Evolutionary conservation across 1,284 basidiomycete species (phyloP).

Genomic region (Waitea zeae): DNA sequence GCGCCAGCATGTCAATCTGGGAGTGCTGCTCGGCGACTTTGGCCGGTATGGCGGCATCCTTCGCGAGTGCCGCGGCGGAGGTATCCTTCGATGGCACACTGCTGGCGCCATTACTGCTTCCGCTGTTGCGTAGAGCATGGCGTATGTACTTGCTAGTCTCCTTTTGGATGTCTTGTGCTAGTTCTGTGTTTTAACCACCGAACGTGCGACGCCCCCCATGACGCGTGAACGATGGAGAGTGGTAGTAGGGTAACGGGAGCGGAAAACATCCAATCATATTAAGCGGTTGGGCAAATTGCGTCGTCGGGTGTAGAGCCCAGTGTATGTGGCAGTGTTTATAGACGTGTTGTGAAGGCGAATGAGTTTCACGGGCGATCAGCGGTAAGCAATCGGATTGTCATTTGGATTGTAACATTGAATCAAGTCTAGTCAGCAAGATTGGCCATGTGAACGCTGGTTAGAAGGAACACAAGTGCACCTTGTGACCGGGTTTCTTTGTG

Average conservation of each 20-base stretch:
- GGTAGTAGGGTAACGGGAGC: neutral
- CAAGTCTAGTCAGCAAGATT: too few species aligned
- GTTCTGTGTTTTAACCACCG: constrained; percentile 16
- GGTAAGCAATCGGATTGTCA: too few species aligned
- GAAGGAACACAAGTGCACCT: constrained; percentile 17
- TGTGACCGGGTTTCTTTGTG: constrained; percentile 34
- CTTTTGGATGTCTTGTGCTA: constrained; percentile 34
- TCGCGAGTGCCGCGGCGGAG: too few species aligned
- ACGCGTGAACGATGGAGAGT: neutral
- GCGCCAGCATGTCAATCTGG: constrained; percentile 31
- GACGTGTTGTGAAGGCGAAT: constrained; percentile 1
- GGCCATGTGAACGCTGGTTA: neutral
- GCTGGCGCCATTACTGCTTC: too few species aligned
- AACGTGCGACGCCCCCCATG: neutral
- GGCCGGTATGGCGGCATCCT: constrained; percentile 23
- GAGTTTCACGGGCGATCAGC: neutral
- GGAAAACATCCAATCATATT: neutral
- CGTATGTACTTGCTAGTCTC: constrained; percentile 35
- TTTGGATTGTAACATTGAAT: too few species aligned
- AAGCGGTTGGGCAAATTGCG: neutral
- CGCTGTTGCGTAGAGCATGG: constrained; percentile 21
- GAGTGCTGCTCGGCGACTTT: constrained; percentile 32
- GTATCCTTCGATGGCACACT: too few species aligned
- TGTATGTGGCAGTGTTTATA: too few species aligned
- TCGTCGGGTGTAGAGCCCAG: too few species aligned